These are phyloP conservation scores for Yamadazyma ubonensis DNA, from an alignment of 805 yeast genomes.

Conservation along the genomic window DNA sequence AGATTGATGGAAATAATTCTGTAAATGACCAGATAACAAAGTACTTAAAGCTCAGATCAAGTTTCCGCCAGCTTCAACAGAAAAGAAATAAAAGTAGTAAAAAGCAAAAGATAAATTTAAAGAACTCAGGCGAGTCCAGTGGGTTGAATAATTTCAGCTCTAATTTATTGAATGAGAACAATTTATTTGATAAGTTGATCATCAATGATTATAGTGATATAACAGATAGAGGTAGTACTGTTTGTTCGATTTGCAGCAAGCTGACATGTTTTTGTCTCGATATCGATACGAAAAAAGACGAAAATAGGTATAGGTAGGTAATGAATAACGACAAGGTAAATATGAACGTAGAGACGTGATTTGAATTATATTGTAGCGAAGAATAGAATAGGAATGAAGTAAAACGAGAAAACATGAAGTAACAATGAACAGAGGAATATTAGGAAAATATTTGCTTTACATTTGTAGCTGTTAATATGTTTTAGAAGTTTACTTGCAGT, in stretches of 20 bases:
- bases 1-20: constrained; percentile 11
- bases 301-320: constrained; percentile 6
- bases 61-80: constrained; percentile 14
- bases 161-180: constrained; percentile 15
- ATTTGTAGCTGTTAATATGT: too few relatives aligned
- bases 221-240: constrained; percentile 26
- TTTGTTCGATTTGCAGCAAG: constrained; percentile 32
- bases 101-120: constrained; percentile 3
- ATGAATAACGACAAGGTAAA: constrained; percentile 6
- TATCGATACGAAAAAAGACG: constrained; percentile 23
- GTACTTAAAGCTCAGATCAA: constrained; percentile 21
- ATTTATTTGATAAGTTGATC: constrained; percentile 18
- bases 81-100: constrained; percentile 8
- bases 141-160: constrained; percentile 10
- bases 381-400: too few relatives aligned
- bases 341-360: too few relatives aligned
- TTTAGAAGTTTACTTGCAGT: too few relatives aligned
- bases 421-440: not conserved
- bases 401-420: not conserved
- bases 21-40: constrained; percentile 25
- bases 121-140: not conserved
- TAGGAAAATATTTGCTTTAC: too few relatives aligned
- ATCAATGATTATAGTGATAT: constrained; percentile 12
- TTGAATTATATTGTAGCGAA: too few relatives aligned
- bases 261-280: constrained; percentile 44